These are phyloP conservation scores for Albizia julibrissin DNA, from an alignment of 306 rosid species.

Conservation along the genomic window DNA sequence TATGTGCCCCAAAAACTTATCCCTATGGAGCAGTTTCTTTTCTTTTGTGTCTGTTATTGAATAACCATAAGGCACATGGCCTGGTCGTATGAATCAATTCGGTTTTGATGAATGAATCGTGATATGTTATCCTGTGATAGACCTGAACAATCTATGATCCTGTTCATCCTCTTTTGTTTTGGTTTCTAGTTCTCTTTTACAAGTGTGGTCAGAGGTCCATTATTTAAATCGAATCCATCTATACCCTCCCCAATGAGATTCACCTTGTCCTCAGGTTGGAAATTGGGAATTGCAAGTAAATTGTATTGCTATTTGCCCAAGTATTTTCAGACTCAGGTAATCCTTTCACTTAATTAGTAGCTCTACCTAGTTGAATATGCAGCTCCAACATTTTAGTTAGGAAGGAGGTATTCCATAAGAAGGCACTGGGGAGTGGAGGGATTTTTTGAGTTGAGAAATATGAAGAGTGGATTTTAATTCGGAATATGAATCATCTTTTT, in stretches of 20 bases:
- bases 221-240: too few species aligned
- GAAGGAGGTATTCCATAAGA: background rate
- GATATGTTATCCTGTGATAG: background rate
- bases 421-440: background rate
- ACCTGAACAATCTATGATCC: background rate
- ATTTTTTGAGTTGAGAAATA: background rate
- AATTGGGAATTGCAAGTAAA: background rate
- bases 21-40: background rate
- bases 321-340: background rate
- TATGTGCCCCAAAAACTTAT: constrained; percentile 43
- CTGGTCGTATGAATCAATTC: background rate
- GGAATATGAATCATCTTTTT: too few species aligned
- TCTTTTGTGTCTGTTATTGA: constrained; percentile 5
- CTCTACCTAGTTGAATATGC: background rate
- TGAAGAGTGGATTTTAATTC: too few species aligned
- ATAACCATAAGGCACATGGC: background rate
- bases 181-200: too few species aligned
- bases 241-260: too few species aligned
- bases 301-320: background rate
- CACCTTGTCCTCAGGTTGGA: background rate
- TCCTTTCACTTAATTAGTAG: background rate
- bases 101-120: background rate
- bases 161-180: too few species aligned
- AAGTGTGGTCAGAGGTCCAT: too few species aligned
- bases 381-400: background rate